phyloP scores from a whole-genome alignment of 2,329 filamentous ascomycete species.

The Botrytis tulipae region DNA sequence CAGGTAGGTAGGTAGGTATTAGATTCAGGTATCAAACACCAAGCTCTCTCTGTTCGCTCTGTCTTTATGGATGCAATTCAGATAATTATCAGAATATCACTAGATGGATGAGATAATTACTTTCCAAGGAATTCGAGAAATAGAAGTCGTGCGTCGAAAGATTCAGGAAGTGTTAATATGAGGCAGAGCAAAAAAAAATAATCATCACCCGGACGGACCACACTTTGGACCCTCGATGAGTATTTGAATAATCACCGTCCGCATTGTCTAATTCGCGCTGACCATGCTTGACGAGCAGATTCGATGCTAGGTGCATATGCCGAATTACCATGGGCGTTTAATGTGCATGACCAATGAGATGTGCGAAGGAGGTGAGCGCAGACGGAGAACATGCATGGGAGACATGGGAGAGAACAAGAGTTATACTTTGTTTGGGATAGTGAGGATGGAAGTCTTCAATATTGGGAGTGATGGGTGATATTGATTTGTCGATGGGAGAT shows the following conservation, averaged over 20 bases:
- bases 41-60: background rate
- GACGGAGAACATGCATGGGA: background rate
- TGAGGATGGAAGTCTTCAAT: background rate
- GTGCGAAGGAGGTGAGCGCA: background rate
- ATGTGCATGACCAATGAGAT: background rate
- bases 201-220: background rate
- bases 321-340: slow-evolving; percentile 6
- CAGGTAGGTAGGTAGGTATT: background rate
- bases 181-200: background rate
- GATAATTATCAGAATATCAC: slow-evolving; percentile 4
- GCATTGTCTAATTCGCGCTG: slow-evolving; percentile 8
- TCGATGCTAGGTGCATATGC: background rate
- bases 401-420: background rate
- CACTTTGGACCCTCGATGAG: slow-evolving; percentile 8
- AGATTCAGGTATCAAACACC: background rate
- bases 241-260: background rate
- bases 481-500: background rate
- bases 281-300: slow-evolving; percentile 3
- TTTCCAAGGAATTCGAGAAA: background rate
- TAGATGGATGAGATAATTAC: background rate
- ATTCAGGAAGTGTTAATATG: background rate
- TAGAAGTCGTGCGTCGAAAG: background rate
- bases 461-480: background rate
- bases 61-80: background rate
- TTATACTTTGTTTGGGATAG: slow-evolving; percentile 7